Evolutionary conservation across 2,329 filamentous ascomycete species (phyloP).

Genomic region (Trichoderma simmonsii): DNA sequence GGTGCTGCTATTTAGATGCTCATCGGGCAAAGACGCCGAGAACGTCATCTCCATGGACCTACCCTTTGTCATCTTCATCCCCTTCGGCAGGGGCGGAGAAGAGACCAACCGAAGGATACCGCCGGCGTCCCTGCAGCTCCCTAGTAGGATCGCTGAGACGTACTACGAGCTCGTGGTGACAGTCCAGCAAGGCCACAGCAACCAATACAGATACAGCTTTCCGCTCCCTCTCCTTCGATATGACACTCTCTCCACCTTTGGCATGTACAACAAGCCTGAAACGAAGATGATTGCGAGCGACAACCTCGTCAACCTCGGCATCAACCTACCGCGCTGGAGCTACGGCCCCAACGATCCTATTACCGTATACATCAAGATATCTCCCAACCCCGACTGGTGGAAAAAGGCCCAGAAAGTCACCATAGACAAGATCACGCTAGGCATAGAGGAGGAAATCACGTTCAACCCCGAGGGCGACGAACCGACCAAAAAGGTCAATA

Average conservation of each 20-base stretch:
- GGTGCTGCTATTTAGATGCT: slow-evolving; percentile 84
- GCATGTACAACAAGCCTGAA: slow-evolving; percentile 98
- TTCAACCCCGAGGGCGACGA: slow-evolving; percentile 98
- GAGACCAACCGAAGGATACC: slow-evolving; percentile 88
- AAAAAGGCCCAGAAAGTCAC: slow-evolving; percentile 87
- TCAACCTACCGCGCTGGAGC: slow-evolving; percentile 91
- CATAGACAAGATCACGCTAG: slow-evolving; percentile 89
- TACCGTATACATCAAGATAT: slow-evolving; percentile 90
- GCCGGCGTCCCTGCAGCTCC: slow-evolving; percentile 84
- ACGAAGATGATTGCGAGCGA: slow-evolving; percentile 81
- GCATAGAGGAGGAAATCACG: slow-evolving; percentile 97
- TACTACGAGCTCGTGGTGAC: slow-evolving; percentile 96
- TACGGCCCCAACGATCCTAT: slow-evolving; percentile 95
- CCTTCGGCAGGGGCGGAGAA: slow-evolving; percentile 85
- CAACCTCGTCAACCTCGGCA: slow-evolving; percentile 86
- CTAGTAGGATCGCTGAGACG: slow-evolving; percentile 92
- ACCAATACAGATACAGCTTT: slow-evolving; percentile 87
- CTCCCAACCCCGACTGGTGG: slow-evolving; percentile 88
- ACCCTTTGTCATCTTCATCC: slow-evolving; percentile 95
- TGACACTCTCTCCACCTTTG: slow-evolving; percentile 95
- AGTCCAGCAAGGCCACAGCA: slow-evolving; percentile 82
- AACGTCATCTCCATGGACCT: slow-evolving; percentile 93
- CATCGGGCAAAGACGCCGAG: slow-evolving; percentile 79
- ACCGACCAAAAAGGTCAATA: slow-evolving; percentile 84
- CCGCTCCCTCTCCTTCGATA: slow-evolving; percentile 89